Conservation (phyloP, 108 stramenopile species). For the Pseudonitzschia pungens region DNA sequence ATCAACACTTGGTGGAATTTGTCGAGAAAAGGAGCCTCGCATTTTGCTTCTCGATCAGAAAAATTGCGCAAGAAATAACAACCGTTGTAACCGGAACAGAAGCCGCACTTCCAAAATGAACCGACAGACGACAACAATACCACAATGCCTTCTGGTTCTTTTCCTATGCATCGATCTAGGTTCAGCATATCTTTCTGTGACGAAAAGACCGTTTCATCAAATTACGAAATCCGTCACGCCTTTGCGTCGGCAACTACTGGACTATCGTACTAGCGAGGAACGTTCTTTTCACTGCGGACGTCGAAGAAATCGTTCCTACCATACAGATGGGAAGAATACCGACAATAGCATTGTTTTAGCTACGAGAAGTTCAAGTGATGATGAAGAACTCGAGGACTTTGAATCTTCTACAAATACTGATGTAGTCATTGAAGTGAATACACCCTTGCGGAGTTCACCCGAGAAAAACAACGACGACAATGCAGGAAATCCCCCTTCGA, state of each 20-base stretch:
- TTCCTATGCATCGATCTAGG: background rate
- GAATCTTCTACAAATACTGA: background rate
- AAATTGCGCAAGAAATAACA: background rate
- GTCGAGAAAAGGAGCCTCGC: too few relatives aligned
- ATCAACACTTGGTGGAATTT: too few relatives aligned
- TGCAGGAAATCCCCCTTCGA: background rate
- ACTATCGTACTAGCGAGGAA: background rate
- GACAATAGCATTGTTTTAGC: background rate
- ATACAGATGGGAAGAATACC: background rate
- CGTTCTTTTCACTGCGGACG: background rate
- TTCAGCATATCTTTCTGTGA: background rate
- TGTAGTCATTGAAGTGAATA: background rate
- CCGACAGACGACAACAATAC: background rate
- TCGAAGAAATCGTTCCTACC: background rate
- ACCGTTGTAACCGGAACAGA: background rate
- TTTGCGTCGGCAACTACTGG: background rate
- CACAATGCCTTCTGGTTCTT: background rate
- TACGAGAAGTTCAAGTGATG: background rate
- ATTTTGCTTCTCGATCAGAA: too few relatives aligned
- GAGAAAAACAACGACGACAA: constrained; percentile 2
- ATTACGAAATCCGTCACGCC: background rate
- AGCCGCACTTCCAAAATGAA: background rate
- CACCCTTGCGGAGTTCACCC: too few relatives aligned
- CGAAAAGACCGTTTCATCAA: background rate
- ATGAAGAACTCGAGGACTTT: background rate